Base-by-base conservation (phyloP, 208 protist species). In the Acanthamoeba sp. region DNA sequence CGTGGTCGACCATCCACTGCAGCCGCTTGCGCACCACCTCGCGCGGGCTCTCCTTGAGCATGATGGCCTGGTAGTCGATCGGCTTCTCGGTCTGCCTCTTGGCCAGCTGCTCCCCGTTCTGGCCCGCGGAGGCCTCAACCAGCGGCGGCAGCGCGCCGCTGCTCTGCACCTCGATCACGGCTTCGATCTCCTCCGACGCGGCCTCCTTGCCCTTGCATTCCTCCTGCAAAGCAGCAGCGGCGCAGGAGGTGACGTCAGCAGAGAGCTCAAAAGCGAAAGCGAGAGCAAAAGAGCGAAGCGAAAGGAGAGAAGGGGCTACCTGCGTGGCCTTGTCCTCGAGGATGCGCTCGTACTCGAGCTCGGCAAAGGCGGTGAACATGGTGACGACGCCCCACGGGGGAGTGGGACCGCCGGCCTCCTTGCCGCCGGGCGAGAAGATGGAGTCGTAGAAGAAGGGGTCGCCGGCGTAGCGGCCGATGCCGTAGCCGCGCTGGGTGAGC, bases 311-410 rank as follows among this genome's bases (percentile, higher is more conserved):
- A 3, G 29, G 4, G 16, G 84, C 42, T 24, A 52, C 55, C 27
- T 55, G 24, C 3, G 38, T 73, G 24, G 42, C 42, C 50, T 14
- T 3, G 22, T 52, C 87, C 14, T 73, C 62, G 16, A 73, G 36
- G 9, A 92, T 27, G 50, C 62, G 71, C 87, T 92, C 71, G 62
- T 34, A 92, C 87, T 73, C 40, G 62, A 64, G 71, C 62, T 80
- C 45, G 87, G 38, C 62, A 42, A 92, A 71, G 50, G 59, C 73
- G 24, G 52, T 84, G 71, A 95, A 94, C 94, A 95, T 95, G 34
- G 87, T 95, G 52, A 95, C 93, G 20, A 95, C 93, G n/a, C 90
- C 90, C 94, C 94, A 95, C 2, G 94, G 94, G 18, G 91, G 88
- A 16, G 42, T 71, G 29, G 94, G 73, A 40, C 57, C 94, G 38